These are phyloP conservation scores for Melaleuca quinquenervia DNA, from an alignment of 345 rosid genomes.

Conservation along the genomic window DNA sequence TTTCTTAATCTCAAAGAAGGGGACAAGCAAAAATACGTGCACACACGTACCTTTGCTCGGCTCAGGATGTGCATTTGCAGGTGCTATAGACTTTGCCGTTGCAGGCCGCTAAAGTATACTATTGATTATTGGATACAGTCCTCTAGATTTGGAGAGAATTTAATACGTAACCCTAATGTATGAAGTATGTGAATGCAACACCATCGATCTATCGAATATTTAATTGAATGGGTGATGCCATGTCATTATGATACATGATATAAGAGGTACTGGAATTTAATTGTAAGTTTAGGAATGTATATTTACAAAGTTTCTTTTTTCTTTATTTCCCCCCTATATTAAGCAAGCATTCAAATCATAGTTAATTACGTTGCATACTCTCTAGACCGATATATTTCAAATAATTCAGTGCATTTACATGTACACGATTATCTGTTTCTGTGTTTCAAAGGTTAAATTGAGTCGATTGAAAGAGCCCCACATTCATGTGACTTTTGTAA, in stretches of 20 bases:
- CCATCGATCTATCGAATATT: neutral
- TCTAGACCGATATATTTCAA: neutral
- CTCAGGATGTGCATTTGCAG: neutral
- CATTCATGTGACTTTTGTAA: neutral
- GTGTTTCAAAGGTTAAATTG: neutral
- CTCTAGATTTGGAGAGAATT: neutral
- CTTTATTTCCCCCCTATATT: neutral
- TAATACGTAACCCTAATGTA: neutral
- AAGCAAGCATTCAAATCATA: neutral
- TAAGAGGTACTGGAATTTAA: accelerated
- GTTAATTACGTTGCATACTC: neutral
- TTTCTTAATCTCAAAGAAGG: neutral
- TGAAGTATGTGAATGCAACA: neutral
- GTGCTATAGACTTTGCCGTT: neutral
- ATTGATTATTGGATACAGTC: neutral
- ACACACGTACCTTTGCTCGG: neutral
- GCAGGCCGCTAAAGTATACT: neutral
- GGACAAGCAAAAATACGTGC: neutral
- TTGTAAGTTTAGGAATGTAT: neutral
- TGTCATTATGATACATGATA: neutral
- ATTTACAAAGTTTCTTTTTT: neutral
- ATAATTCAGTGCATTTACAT: neutral
- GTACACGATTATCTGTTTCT: neutral
- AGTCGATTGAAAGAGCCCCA: neutral
- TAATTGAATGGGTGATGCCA: neutral